Evolutionary conservation across 345 rosid species (phyloP).

Genomic region (Corymbia maculata): DNA sequence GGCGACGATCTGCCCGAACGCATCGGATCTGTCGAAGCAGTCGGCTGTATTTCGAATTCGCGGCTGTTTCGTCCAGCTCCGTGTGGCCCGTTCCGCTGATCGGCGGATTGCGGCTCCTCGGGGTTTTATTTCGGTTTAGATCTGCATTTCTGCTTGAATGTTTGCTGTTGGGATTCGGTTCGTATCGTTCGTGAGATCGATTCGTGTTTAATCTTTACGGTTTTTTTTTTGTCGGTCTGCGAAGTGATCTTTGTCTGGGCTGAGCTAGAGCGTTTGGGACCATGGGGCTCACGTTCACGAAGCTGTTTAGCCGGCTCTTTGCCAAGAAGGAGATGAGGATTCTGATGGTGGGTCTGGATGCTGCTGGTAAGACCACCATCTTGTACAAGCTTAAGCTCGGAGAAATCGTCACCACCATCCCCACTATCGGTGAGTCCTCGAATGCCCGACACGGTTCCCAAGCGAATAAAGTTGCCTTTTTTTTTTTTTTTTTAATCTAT

Average conservation of each 20-base stretch:
- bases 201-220: background rate
- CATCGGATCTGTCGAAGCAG: background rate
- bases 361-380: conserved; percentile 83
- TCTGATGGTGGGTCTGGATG: conserved; percentile 88
- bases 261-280: conserved; percentile 2
- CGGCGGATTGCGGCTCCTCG: background rate
- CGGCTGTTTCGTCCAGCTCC: background rate
- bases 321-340: conserved; percentile 80
- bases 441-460: background rate
- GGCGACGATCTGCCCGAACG: background rate
- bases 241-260: background rate
- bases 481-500: background rate
- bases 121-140: background rate
- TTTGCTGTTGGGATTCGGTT: background rate
- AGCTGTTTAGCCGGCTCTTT: conserved; percentile 65
- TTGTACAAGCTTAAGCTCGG: conserved; percentile 86
- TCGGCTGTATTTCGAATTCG: background rate
- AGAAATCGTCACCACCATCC: conserved; percentile 76
- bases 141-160: background rate
- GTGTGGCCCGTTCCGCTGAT: background rate
- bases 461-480: background rate
- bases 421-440: conserved; percentile 54
- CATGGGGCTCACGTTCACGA: conserved; percentile 57
- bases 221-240: background rate
- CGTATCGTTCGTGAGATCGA: background rate